phyloP scores from a whole-genome alignment of 176 grass and related monocot genomes.

The Alloteropsis semialata region DNA sequence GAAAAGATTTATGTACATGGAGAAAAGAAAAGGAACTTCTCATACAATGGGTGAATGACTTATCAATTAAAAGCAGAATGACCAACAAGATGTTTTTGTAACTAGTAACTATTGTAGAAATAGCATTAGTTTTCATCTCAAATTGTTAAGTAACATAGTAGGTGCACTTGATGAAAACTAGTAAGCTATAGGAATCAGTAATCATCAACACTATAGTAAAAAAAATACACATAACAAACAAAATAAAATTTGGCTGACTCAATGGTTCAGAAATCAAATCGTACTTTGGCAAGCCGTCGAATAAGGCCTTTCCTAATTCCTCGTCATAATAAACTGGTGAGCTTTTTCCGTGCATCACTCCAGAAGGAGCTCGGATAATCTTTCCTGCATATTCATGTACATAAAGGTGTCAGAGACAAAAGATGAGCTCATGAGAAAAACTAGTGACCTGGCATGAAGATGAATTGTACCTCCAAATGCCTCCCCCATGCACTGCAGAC shows the following conservation, averaged over 20 bases:
- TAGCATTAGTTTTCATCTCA: background rate
- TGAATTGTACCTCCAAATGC: conserved; percentile 85
- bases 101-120: background rate
- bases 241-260: background rate
- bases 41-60: background rate
- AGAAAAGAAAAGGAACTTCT: background rate
- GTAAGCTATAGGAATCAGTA: background rate
- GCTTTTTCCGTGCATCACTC: conserved; percentile 94
- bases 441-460: background rate
- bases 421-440: background rate
- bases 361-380: conserved; percentile 87
- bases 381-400: conserved; percentile 68
- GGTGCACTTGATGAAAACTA: background rate
- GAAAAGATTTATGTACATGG: background rate
- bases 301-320: conserved; percentile 61
- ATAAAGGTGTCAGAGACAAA: background rate
- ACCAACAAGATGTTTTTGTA: background rate
- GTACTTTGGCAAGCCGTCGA: conserved; percentile 87
- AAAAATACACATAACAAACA: background rate
- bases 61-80: background rate
- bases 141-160: background rate
- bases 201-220: background rate
- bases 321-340: conserved; percentile 85
- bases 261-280: conserved; percentile 31
- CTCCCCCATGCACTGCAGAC: conserved; percentile 94